Base-by-base conservation (phyloP, 1,284 basidiomycete genomes). In the Cryptococcus amylolentus region DNA sequence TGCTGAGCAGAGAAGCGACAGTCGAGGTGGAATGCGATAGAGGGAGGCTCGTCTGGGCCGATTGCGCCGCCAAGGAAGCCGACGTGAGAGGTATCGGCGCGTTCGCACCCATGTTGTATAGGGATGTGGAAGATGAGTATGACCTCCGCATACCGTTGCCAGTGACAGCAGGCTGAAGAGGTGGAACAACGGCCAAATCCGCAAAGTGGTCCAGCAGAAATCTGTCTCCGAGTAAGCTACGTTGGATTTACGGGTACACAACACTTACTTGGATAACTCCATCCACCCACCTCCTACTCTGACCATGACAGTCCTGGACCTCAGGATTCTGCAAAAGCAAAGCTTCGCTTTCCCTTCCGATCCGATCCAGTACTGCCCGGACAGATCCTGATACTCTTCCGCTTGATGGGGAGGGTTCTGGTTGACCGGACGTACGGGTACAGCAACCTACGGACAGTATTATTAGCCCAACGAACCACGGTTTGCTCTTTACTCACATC, bases 321-420 rank as follows among this genome's bases (percentile, higher is more conserved):
- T 84, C 38, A 95, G 77, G 55, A 95, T 94, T 20, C 92, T 84
- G 74, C 91, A 94, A 73, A 93, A 95, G 73, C 89, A 76, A 18
- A 94, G 80, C 71, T 87, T 91, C 2, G 91, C 76, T 4, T 69
- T 84, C 51, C 91, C 88, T 61, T 88, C 84, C 62, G 89, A 86
- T 10, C 92, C 92, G 66, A 96, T 95, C 90, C 90, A 94, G 72
- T 96, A 96, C 70, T 91, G 91, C 16, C 92, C 92, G 58, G 89
- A 91, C 75, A 91, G 86, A 71, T 93, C 91, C 70, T 86, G 87
- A 89, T 89, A 92, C 10, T 70, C 64, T 16, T n/a, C 31, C 31
- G 27, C n/a, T n/a, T 13, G 12, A 1, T 71, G 62, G 0, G 52
- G 41, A 18, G 38, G 48, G 13, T 51, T 49, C 13, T 58, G 43